Percentiles rank a stretch among this genome's conserved stretches.
Evolutionary conservation across 2,329 filamentous ascomycete genomes (phyloP).

Genomic region (Phialemoniopsis sp.): DNA sequence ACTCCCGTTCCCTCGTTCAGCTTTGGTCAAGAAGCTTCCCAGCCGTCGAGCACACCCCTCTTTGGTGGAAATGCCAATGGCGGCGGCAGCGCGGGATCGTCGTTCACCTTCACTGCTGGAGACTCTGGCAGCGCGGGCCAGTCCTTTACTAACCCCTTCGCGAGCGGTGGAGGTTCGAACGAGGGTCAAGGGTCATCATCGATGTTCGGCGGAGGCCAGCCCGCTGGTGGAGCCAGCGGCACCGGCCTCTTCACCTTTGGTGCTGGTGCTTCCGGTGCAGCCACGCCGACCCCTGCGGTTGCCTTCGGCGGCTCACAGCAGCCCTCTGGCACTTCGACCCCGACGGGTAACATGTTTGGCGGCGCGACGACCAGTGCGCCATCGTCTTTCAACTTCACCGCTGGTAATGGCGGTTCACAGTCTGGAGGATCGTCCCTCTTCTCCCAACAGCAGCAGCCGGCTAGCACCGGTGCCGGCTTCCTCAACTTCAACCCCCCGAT

Average conservation of each 20-base stretch:
- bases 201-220: constrained; percentile 27
- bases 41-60: constrained; percentile 17
- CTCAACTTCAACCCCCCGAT: constrained; percentile 24
- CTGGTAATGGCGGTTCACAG: constrained; percentile 25
- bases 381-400: constrained; percentile 29
- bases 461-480: constrained; percentile 12
- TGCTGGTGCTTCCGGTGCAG: background rate
- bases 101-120: constrained; percentile 33
- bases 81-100: constrained; percentile 16
- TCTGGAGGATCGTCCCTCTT: constrained; percentile 17
- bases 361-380: constrained; percentile 4
- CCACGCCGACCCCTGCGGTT: constrained; percentile 3
- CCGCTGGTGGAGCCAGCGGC: constrained; percentile 6
- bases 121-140: constrained; percentile 15
- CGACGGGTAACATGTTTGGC: constrained; percentile 20
- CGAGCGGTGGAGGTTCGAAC: constrained; percentile 16
- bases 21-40: constrained; percentile 11
- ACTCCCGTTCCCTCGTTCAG: constrained; percentile 5
- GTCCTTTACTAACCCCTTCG: constrained; percentile 34
- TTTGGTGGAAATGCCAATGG: constrained; percentile 15
- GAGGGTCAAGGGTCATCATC: constrained; percentile 18
- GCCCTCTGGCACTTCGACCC: constrained; percentile 16
- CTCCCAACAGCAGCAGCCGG: constrained; percentile 18
- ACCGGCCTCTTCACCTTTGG: constrained; percentile 16
- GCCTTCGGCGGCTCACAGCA: constrained; percentile 24